Evolutionary conservation across 2,329 filamentous ascomycete genomes (phyloP).

Genomic region (Talaromyces sp.): DNA sequence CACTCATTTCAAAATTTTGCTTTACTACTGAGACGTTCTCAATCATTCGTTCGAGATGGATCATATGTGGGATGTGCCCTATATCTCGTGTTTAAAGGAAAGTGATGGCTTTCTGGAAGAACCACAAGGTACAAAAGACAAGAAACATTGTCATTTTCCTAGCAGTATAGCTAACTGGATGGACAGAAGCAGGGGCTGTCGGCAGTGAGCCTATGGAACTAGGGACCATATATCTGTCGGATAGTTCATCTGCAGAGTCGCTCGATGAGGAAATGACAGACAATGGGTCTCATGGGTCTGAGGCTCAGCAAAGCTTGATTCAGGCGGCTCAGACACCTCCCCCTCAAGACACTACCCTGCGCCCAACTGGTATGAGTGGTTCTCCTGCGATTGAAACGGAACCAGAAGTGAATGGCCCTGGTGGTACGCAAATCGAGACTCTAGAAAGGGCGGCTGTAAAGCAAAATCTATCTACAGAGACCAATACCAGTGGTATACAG

Average conservation of each 20-base stretch:
- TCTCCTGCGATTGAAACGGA: neutral
- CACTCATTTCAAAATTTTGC: neutral
- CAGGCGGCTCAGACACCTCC: neutral
- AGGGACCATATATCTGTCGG: neutral
- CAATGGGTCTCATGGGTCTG: neutral
- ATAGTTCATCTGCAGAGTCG: neutral
- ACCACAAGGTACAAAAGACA: neutral
- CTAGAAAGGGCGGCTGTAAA: no score
- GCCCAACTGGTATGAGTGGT: neutral
- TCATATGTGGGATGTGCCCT: neutral
- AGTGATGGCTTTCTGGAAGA: neutral
- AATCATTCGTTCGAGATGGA: neutral
- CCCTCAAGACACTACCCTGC: neutral
- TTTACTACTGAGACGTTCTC: neutral
- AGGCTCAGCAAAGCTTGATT: neutral
- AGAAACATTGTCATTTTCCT: neutral
- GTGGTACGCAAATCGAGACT: neutral
- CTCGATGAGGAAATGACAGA: neutral
- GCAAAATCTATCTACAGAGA: neutral
- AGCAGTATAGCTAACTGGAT: neutral
- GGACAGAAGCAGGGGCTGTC: neutral
- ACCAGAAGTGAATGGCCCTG: no score
- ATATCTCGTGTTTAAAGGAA: neutral
- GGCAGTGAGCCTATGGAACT: neutral
- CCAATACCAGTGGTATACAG: neutral